Percentiles rank a stretch among this genome's conserved stretches.
These are phyloP conservation scores for Balamuthia mandrillaris DNA, from an alignment of 208 protist species.

Conservation along the genomic window DNA sequence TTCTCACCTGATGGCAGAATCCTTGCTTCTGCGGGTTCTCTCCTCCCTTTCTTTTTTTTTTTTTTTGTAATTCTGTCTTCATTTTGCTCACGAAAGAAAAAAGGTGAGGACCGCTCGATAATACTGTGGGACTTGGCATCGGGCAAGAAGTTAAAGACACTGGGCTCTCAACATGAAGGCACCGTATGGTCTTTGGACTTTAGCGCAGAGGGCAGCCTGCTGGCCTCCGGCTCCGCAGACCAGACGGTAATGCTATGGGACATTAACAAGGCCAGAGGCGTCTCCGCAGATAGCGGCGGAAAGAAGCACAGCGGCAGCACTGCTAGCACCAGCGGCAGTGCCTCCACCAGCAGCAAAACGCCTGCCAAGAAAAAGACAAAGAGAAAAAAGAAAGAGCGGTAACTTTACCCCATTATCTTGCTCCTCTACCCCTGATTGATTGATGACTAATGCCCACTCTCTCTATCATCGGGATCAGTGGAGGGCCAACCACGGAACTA, in stretches of 20 bases:
- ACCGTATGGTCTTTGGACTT: conserved; percentile 67
- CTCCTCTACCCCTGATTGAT: not conserved
- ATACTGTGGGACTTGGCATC: conserved; percentile 52
- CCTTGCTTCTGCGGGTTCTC: conserved; percentile 18
- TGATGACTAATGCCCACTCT: not conserved
- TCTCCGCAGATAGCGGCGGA: not conserved
- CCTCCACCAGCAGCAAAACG: not conserved
- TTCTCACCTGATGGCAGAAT: conserved; percentile 66
- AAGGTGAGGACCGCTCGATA: conserved; percentile 35
- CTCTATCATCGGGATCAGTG: not conserved
- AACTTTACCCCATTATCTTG: not conserved
- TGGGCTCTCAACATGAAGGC: conserved; percentile 56
- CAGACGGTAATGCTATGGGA: not conserved
- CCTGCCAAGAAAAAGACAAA: not conserved
- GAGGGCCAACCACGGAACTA: conserved; percentile 36
- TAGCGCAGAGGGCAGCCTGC: conserved; percentile 51
- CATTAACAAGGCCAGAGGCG: not conserved
- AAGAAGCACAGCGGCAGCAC: not conserved
- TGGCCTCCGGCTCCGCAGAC: conserved; percentile 64
- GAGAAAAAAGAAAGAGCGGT: not conserved
- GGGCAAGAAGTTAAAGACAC: conserved; percentile 41
- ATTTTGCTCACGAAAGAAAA: not conserved
- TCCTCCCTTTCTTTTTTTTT: not conserved
- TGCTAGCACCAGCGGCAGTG: not conserved
- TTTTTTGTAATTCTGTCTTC: not conserved